A percentile compares a stretch with the other conserved stretches of the same genome.
These are phyloP conservation scores for Typha latifolia DNA, from an alignment of 176 grass and related monocot species.

Conservation along the genomic window DNA sequence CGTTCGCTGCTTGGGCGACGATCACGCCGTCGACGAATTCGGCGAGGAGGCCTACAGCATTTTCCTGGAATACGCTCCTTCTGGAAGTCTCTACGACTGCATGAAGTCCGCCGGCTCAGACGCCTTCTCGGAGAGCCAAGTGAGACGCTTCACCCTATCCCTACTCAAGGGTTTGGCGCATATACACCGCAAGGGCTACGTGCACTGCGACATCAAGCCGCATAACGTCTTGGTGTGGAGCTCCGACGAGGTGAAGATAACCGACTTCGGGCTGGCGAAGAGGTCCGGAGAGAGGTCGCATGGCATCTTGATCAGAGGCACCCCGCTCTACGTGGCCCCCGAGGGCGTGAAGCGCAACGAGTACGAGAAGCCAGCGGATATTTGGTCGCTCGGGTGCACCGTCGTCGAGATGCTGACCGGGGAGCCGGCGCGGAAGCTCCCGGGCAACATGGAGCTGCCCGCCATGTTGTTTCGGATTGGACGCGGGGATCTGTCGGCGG, in stretches of 20 bases:
- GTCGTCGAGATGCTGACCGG: not conserved
- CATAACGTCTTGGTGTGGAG: not conserved
- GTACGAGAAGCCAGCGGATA: not conserved
- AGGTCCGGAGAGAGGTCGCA: too few relatives aligned
- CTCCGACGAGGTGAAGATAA: conserved; percentile 1
- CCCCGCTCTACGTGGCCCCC: not conserved
- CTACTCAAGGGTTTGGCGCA: not conserved
- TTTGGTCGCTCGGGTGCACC: not conserved
- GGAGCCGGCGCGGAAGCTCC: not conserved
- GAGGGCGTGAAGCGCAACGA: not conserved
- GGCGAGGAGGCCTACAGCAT: not conserved
- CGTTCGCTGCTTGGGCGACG: not conserved
- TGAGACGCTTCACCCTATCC: not conserved
- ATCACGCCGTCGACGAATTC: not conserved
- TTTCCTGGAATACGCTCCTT: not conserved
- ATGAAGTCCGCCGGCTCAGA: not conserved
- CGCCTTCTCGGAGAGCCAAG: not conserved
- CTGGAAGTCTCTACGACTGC: not conserved
- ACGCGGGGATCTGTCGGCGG: too few relatives aligned
- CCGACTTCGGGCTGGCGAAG: too few relatives aligned
- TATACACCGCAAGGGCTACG: not conserved
- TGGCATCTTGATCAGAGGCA: too few relatives aligned
- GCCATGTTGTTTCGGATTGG: too few relatives aligned
- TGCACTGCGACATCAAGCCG: conserved; percentile 5
- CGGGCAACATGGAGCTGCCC: not conserved